Conservation (phyloP, 108 stramenopile species). For the Stephanodiscus triporus region DNA sequence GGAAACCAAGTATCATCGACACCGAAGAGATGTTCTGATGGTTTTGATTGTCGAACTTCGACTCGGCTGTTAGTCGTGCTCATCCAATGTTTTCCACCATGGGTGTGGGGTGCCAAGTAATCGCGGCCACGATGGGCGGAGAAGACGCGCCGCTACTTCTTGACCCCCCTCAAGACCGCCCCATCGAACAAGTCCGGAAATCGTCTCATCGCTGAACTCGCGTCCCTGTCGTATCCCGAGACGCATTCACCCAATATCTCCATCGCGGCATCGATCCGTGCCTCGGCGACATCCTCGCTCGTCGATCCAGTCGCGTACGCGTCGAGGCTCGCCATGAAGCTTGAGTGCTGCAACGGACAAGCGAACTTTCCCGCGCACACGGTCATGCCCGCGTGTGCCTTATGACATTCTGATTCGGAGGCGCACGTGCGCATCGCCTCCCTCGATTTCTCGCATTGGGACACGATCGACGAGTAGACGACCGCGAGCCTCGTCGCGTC, state of each 20-base stretch:
- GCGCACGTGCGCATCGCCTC: constrained; percentile 53
- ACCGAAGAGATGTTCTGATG: no score
- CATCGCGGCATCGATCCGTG: constrained; percentile 68
- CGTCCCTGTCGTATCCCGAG: constrained; percentile 46
- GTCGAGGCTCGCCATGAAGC: constrained; percentile 54
- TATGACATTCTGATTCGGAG: constrained; percentile 72
- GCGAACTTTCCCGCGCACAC: constrained; percentile 81
- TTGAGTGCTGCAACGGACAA: constrained; percentile 83
- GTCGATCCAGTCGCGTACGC: constrained; percentile 10
- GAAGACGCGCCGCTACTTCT: background rate
- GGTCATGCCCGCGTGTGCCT: constrained; percentile 85
- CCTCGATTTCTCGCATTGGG: constrained; percentile 59
- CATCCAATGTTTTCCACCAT: no score
- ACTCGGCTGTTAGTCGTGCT: no score
- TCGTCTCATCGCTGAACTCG: constrained; percentile 57
- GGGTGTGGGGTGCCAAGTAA: no score
- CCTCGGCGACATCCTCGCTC: constrained; percentile 50
- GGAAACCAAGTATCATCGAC: no score
- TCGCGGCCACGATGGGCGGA: no score
- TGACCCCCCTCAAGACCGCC: background rate
- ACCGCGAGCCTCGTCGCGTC: constrained; percentile 68
- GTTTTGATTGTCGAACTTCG: no score
- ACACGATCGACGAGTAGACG: constrained; percentile 55
- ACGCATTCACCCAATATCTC: constrained; percentile 78
- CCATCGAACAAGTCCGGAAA: constrained; percentile 62